Evolutionary conservation across 768 basidiomycete genomes (phyloP).

Genomic region (Austroboletus festivus): DNA sequence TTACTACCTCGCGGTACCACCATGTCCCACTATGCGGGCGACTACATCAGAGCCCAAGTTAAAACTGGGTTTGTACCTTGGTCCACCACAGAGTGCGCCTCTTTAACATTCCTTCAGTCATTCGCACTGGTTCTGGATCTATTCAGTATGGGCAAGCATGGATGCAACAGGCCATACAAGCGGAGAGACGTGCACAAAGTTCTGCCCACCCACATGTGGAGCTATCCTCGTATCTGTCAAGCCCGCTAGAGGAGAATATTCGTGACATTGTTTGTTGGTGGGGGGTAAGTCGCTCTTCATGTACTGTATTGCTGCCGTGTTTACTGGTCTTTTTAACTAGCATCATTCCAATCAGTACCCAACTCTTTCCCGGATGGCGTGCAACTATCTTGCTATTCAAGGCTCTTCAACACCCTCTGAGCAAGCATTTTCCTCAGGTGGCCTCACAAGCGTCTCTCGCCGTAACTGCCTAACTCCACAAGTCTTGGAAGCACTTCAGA

Average conservation of each 20-base stretch:
- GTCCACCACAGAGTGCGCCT: not conserved
- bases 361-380: conserved; percentile 9
- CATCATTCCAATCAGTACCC: conserved; percentile 17
- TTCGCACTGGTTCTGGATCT: not conserved
- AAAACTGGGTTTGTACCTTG: not conserved
- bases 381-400: conserved; percentile 23
- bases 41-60: not conserved
- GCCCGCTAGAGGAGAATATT: conserved; percentile 1
- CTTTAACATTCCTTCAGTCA: not conserved
- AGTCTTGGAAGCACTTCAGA: conserved; percentile 28
- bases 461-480: conserved; percentile 19
- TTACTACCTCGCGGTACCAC: too few species aligned
- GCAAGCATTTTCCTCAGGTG: conserved; percentile 26
- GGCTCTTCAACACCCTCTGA: conserved; percentile 28
- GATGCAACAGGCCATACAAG: not conserved
- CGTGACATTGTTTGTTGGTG: conserved; percentile 3
- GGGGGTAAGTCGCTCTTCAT: not conserved
- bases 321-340: not conserved
- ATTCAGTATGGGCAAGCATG: not conserved
- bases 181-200: not conserved
- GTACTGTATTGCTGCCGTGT: too few species aligned
- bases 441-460: conserved; percentile 20
- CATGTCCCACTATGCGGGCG: too few species aligned
- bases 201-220: not conserved
- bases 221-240: not conserved